Percentiles rank a stretch among this genome's conserved stretches.
Conservation (phyloP, 176 grass and related monocot species). For the Carex parvula region DNA sequence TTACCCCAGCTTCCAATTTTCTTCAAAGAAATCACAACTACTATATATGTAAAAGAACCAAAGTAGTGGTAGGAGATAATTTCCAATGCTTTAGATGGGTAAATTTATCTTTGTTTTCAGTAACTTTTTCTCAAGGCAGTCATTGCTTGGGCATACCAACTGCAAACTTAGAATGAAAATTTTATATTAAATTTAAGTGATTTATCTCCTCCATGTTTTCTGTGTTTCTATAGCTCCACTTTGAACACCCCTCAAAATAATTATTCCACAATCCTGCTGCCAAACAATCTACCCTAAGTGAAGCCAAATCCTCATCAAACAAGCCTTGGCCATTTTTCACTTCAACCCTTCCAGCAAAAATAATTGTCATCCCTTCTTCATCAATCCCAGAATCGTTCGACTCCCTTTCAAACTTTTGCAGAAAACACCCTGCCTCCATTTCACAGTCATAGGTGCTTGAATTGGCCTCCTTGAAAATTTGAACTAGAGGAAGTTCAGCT, state of each 20-base stretch:
- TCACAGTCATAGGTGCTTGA: neutral
- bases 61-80: no score
- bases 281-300: slow-evolving; percentile 25
- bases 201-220: slow-evolving; percentile 23
- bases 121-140: neutral
- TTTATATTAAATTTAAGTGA: neutral
- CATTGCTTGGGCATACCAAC: neutral
- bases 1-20: neutral
- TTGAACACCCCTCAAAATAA: slow-evolving; percentile 26
- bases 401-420: neutral
- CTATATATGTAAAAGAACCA: no score
- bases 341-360: slow-evolving; percentile 27
- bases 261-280: slow-evolving; percentile 30
- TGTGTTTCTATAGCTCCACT: slow-evolving; percentile 16
- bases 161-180: neutral
- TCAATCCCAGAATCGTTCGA: neutral
- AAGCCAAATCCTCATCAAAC: slow-evolving; percentile 21
- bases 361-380: neutral
- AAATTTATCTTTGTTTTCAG: neutral
- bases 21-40: neutral
- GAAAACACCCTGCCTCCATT: slow-evolving; percentile 26
- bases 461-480: slow-evolving; percentile 19
- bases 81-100: neutral
- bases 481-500: neutral
- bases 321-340: slow-evolving; percentile 24